Base-by-base conservation (phyloP, 108 stramenopile genomes). In the Asterionellopsis glacialis region DNA sequence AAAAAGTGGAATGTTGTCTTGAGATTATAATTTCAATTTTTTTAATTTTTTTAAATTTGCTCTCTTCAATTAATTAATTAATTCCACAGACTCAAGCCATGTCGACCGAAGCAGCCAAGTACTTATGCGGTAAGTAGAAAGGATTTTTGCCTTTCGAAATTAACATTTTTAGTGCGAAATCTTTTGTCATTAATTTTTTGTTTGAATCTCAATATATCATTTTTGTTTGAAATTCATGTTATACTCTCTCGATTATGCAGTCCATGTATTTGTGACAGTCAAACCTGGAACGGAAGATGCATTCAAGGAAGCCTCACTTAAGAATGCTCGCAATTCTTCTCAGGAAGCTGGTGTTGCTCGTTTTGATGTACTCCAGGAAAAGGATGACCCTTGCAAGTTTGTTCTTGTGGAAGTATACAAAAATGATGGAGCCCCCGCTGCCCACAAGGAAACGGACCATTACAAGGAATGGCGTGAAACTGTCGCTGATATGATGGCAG, bases 401-500 rank as follows among this genome's bases (percentile, higher is more conserved):
- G 58, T 68, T 11, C 38, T 81, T 33, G 65, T 77, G 9, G 80
- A 81, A 63, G 80, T 81, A 13, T 81, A 81, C 69, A 69, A 70
- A 13, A 51, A 16, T 22, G 68, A 73, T 19, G n/a, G 33, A 16
- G 80, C 80, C 0, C 75, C 80, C 19, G 57, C 54, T 28, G 80
- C 75, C 23, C 80, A 81, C 19, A 81, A 81, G 55, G 69, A 74
- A 27, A 81, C 80, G 18, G 63, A 69, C 16, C 80, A 81, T 57
- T 81, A 81, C 53, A 45, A 49, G 24, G 26, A 47, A 40, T 81
- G 80, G 80, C 67, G 80, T 21, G 69, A 65, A 18, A 61, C 61
- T 15, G 80, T 81, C 0, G 80, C 76, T 21, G 64, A 81, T 22
- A 77, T 81, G 75, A 81, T 81, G 80, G 80, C 75, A n/a, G 68